Evolutionary conservation across 306 rosid species (phyloP), one percentile per base, ranked within the genome.

Genomic region (Vicia faba): DNA sequence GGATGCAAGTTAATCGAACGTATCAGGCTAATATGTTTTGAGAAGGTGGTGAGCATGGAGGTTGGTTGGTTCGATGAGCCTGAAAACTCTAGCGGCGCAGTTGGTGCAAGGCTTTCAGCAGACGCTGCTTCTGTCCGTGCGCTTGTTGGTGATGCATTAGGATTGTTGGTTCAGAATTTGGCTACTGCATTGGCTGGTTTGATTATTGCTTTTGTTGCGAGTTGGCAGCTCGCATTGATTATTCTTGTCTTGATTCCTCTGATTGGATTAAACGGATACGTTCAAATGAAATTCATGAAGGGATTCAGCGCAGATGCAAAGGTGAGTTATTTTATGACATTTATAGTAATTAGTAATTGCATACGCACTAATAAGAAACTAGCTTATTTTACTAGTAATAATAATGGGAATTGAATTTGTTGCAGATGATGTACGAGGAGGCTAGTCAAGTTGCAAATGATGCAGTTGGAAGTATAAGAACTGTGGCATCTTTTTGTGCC

Each of bases 391-490:
- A 31, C 18, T 43, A 25, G 28, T 25, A 25, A 3, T 25, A 25
- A 3, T 25, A n/a, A 44, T 5, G 11, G 0, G 11, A 9, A 72
- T 19, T 51, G 3, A 20, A 73, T 14, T 14, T 61, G 57, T 1
- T 77, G 80, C 80, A 90, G 97, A 61, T 72, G 80, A 88, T 70
- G 97, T 88, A 91, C 16, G 97, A 88, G 80, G 96, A 88, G 23
- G 97, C 96, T 6, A 91, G 96, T 64, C 97, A 88, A 75, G 91
- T 91, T 39, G 97, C 96, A 7, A 88, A 79, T 56, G 97, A 91
- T 61, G 97, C 96, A 2, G 96, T 91, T 50, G 96, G 97, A 43
- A 85, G 97, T 64, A 88, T 91, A 78, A 86, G 97, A 77, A 91
- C 95, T 0, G 91, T 91, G 31, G 85, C 95, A 68, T 91, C 97